Evolutionary conservation across 495 filamentous ascomycete genomes (phyloP).

Genomic region (Penicillium cataractarum): DNA sequence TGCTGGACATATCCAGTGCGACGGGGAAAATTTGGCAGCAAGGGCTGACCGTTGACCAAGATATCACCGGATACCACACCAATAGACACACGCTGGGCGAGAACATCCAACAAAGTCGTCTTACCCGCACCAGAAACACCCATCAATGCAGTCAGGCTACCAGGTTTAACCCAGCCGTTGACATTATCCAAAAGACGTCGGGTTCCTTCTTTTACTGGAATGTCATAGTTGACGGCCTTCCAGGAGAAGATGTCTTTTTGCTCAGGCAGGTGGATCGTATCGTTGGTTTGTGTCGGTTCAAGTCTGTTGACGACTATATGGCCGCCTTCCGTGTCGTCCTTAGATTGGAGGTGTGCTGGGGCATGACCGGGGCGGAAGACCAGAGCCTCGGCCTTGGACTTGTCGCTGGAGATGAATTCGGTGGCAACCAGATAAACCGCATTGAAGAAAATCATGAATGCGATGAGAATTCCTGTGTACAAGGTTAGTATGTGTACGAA

Average conservation of each 20-base stretch:
- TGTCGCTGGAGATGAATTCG: conserved; percentile 35
- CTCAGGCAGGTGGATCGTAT: conserved; percentile 48
- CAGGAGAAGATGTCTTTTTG: conserved; percentile 68
- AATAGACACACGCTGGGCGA: conserved; percentile 56
- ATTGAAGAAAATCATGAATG: conserved; percentile 61
- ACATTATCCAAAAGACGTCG: conserved; percentile 62
- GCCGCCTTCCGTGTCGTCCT: conserved; percentile 23
- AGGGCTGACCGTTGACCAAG: conserved; percentile 49
- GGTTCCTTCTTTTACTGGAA: conserved; percentile 58
- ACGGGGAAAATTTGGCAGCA: conserved; percentile 78
- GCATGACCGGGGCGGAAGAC: conserved; percentile 43
- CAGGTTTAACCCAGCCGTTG: conserved; percentile 67
- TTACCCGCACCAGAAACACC: conserved; percentile 64
- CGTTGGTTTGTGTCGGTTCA: conserved; percentile 23
- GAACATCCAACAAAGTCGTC: conserved; percentile 63
- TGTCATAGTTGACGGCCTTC: conserved; percentile 69
- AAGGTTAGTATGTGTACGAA: neutral
- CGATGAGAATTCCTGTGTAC: conserved; percentile 51
- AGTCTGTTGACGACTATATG: conserved; percentile 14
- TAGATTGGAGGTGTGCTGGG: conserved; percentile 32
- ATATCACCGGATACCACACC: conserved; percentile 56
- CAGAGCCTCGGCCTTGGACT: conserved; percentile 39
- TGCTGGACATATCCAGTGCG: conserved; percentile 95
- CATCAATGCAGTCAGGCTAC: conserved; percentile 67
- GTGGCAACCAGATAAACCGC: conserved; percentile 40